These are phyloP conservation scores for Stylosanthes scabra DNA, from an alignment of 331 rosid genomes.

Conservation along the genomic window DNA sequence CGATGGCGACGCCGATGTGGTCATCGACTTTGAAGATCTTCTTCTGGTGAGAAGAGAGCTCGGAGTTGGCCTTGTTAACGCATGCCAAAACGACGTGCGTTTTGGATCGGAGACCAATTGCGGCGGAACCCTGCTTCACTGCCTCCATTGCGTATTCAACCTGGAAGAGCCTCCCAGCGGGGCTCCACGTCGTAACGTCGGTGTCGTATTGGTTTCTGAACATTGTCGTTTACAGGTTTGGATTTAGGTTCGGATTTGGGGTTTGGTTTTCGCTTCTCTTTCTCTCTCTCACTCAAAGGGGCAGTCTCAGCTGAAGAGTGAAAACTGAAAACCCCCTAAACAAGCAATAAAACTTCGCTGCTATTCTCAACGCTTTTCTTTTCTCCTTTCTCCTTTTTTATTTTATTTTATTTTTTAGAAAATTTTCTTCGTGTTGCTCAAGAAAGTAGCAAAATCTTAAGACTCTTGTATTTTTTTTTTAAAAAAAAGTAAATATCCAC, in stretches of 20 bases:
- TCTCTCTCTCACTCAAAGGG: not conserved
- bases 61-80: slow-evolving; percentile 92
- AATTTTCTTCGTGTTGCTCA: not conserved
- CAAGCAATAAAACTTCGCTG: not conserved
- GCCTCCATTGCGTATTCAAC: slow-evolving; percentile 99
- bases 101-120: slow-evolving; percentile 98
- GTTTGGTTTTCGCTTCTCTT: too few species aligned
- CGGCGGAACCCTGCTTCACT: slow-evolving; percentile 99
- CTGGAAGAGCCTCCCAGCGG: slow-evolving; percentile 94
- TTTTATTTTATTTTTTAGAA: not conserved
- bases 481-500: too few species aligned
- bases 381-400: not conserved
- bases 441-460: not conserved
- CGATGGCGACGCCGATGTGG: slow-evolving; percentile 98
- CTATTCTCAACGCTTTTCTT: not conserved
- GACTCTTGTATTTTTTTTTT: too few species aligned
- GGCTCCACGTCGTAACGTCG: slow-evolving; percentile 99
- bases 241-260: not conserved
- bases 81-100: slow-evolving; percentile 93
- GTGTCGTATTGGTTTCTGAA: slow-evolving; percentile 97
- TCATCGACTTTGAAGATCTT: slow-evolving; percentile 99
- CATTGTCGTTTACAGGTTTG: slow-evolving; percentile 48
- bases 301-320: not conserved
- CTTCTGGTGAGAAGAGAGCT: slow-evolving; percentile 97
- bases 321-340: not conserved